Evolutionary conservation across 2,329 filamentous ascomycete genomes (phyloP), one percentile per base, ranked within the genome.

Genomic region (Aspergillus latus): DNA sequence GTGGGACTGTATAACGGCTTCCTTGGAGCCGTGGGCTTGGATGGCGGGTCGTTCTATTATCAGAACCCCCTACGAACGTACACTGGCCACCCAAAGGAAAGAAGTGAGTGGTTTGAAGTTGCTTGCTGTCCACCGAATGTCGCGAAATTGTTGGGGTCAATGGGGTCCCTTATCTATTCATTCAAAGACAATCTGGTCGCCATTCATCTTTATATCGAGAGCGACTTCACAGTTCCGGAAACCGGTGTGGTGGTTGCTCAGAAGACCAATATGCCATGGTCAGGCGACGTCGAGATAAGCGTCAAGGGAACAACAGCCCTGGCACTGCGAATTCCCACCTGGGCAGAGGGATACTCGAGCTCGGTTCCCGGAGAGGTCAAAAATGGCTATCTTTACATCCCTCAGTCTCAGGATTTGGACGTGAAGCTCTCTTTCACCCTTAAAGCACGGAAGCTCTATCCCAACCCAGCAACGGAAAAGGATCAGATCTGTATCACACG

Each of bases 41-140:
- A 83, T 59, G 84, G 84, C 2, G 81, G 75, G 32, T 74, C 74
- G 1, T 87, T 87, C 66, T 84, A 82, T 0, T 87, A 87, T 58
- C 80, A 81, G 52, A 87, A 87, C 60, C 84, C 85, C 57, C 74
- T 87, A 0, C 81, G 80, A 0, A 84, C 81, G 32, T 82, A 78
- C 6, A 77, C 81, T 6, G 65, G 66, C 1, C 76, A 84, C 54
- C 73, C 74, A 15, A 84, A 78, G 16, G 71, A 74, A 54, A 74
- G 84, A 11, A 74, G 79, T 32, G 77, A 80, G 21, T 87, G 84
- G 84, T 86, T 85, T 52, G 79, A 79, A 49, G 80, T 78, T 37
- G 82, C 82, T 5, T 86, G 83, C 59, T 86, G 84, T 63, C 84
- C 84, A 2, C 84, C 84, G 0, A 86, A 86, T 60, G 72, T 87